Conservation (phyloP, 306 rosid species). For the Alnus glutinosa region DNA sequence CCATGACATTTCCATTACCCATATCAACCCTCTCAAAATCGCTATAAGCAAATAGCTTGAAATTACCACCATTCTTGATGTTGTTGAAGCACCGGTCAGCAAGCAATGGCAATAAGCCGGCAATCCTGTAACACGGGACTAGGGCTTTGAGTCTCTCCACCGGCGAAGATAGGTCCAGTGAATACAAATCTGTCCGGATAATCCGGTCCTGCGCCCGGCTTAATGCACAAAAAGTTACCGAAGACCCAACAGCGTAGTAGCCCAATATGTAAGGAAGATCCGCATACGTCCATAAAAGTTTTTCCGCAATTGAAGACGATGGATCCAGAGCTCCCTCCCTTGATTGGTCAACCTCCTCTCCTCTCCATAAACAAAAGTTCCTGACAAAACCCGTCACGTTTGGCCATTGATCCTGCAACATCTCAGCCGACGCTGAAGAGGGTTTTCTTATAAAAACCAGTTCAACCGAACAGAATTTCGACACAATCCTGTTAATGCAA, state of each 20-base stretch:
- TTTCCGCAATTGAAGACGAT: conserved; percentile 45
- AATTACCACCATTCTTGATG: conserved; percentile 4
- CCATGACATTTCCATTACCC: conserved; percentile 53
- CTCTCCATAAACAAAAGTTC: conserved; percentile 82
- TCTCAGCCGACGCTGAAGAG: conserved; percentile 12
- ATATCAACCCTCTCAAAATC: conserved; percentile 69
- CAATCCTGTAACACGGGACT: conserved; percentile 70
- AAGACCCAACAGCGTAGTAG: conserved; percentile 59
- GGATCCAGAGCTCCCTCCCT: conserved; percentile 56
- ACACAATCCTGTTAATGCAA: conserved; percentile 67
- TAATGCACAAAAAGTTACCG: conserved; percentile 76
- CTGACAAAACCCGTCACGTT: conserved; percentile 68
- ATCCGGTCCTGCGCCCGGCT: conserved; percentile 54
- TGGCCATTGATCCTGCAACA: conserved; percentile 88
- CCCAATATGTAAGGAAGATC: conserved; percentile 83
- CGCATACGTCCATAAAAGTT: conserved; percentile 66
- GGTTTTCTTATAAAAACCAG: conserved; percentile 55
- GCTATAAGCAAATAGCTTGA: conserved; percentile 42
- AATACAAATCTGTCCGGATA: conserved; percentile 57
- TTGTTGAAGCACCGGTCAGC: conserved; percentile 50
- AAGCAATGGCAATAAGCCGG: conserved; percentile 45
- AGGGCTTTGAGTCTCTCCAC: conserved; percentile 66
- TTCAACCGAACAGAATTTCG: conserved; percentile 57
- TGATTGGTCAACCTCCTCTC: conserved; percentile 66
- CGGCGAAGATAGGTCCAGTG: conserved; percentile 53